phyloP scores from a whole-genome alignment of 2,329 filamentous ascomycete species.

The Pseudofabraea citricarpa region DNA sequence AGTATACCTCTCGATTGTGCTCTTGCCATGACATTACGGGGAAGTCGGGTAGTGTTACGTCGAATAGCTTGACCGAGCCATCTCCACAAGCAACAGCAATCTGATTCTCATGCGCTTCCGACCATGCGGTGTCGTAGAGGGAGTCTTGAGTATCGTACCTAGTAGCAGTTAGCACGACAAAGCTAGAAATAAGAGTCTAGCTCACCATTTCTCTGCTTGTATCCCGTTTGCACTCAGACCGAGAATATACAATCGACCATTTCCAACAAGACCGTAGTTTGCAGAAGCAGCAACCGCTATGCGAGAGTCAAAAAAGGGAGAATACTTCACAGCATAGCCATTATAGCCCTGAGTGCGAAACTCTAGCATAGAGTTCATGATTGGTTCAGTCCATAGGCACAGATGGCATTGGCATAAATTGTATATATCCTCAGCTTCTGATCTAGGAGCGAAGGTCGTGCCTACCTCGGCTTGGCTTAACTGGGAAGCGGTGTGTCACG shows the following conservation, averaged over 20 bases:
- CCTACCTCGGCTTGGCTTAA: too few relatives aligned
- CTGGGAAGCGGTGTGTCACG: too few relatives aligned
- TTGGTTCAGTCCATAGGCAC: background rate
- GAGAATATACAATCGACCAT: constrained; percentile 83
- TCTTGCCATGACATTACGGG: constrained; percentile 91
- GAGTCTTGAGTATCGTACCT: constrained; percentile 97
- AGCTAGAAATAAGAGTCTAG: background rate
- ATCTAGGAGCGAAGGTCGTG: too few relatives aligned
- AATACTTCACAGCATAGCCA: constrained; percentile 96
- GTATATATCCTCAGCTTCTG: background rate
- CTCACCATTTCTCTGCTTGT: constrained; percentile 74
- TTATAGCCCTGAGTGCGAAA: constrained; percentile 93
- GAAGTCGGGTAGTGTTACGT: constrained; percentile 73
- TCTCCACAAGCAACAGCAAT: constrained; percentile 85
- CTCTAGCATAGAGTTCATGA: constrained; percentile 66
- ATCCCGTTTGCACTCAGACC: constrained; percentile 80
- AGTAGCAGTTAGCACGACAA: constrained; percentile 1
- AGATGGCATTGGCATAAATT: background rate
- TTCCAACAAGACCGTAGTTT: constrained; percentile 96
- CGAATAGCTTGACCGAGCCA: constrained; percentile 91
- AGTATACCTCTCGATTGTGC: constrained; percentile 89
- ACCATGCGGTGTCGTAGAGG: constrained; percentile 93
- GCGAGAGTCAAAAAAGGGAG: constrained; percentile 93
- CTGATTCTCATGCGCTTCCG: constrained; percentile 94
- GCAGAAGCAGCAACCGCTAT: constrained; percentile 86